phyloP scores from a whole-genome alignment of 495 filamentous ascomycete species.

The Symbiotaphrina buchneri region DNA sequence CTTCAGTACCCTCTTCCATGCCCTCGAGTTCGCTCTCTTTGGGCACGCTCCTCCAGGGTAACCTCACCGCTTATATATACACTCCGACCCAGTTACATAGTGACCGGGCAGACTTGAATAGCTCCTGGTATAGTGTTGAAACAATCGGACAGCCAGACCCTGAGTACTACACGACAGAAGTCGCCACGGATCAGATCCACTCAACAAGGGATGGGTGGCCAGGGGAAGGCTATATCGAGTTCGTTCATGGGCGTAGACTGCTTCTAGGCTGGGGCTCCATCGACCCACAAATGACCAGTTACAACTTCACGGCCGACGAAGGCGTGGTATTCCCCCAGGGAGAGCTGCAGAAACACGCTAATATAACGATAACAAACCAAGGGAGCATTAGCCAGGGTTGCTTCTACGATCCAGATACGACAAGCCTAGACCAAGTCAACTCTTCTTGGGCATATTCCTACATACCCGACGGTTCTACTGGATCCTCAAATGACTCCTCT shows the following conservation, averaged over 20 bases:
- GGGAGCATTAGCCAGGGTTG: conserved; percentile 26
- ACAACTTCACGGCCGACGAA: conserved; percentile 21
- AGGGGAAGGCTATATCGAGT: conserved; percentile 27
- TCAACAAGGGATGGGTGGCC: conserved; percentile 42
- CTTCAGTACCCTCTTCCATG: conserved; percentile 13
- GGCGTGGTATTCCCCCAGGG: conserved; percentile 20
- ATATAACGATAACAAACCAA: conserved; percentile 10
- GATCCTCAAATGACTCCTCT: conserved; percentile 13
- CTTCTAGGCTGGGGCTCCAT: conserved; percentile 29
- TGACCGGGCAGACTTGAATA: conserved; percentile 31
- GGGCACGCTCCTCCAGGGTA: conserved; percentile 15
- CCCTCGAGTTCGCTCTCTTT: conserved; percentile 9
- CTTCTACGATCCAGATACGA: conserved; percentile 19
- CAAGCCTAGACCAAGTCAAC: conserved; percentile 21
- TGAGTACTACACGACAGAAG: conserved; percentile 25
- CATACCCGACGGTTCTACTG: conserved; percentile 8
- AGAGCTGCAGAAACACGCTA: conserved; percentile 12
- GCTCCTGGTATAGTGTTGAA: conserved; percentile 29
- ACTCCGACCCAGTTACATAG: conserved; percentile 20
- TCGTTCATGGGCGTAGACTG: conserved; percentile 23
- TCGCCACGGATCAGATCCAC: conserved; percentile 13
- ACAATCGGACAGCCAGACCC: conserved; percentile 20
- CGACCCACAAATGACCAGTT: conserved; percentile 29
- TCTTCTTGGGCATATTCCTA: conserved; percentile 31
- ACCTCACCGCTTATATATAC: conserved; percentile 27